Percentiles rank a stretch among this genome's conserved stretches.
phyloP scores from a whole-genome alignment of 2,329 filamentous ascomycete genomes.

The Escovopsis weberi region DNA sequence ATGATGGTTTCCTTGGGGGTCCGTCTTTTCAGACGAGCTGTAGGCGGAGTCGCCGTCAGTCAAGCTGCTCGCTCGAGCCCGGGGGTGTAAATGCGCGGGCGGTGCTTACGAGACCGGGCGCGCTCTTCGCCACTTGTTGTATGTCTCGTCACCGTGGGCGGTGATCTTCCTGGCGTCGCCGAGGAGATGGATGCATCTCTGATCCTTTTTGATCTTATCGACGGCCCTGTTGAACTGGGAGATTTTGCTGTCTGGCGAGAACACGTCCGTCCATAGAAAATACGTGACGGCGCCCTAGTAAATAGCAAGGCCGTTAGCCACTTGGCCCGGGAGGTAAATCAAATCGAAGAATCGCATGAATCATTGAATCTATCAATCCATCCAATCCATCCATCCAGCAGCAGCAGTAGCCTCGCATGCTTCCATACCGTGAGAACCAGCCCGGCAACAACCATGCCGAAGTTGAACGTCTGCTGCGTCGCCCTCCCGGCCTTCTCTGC shows the following conservation, averaged over 20 bases:
- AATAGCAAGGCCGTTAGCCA: not conserved
- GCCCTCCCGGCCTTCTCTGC: conserved; percentile 71
- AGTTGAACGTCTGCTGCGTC: conserved; percentile 83
- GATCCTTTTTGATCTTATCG: conserved; percentile 59
- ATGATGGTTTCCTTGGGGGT: conserved; percentile 64
- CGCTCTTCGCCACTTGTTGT: conserved; percentile 64
- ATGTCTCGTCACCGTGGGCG: conserved; percentile 68
- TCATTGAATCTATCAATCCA: no score
- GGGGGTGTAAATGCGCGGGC: not conserved
- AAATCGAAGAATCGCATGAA: no score
- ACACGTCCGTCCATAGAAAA: conserved; percentile 68
- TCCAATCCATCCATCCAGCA: no score
- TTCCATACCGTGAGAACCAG: conserved; percentile 54
- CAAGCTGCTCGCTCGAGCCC: not conserved
- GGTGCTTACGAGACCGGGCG: conserved; percentile 41
- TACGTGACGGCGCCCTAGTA: conserved; percentile 59
- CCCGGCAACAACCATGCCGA: conserved; percentile 62
- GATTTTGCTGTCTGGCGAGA: conserved; percentile 73
- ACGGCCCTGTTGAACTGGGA: conserved; percentile 80
- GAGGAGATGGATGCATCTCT: conserved; percentile 56
- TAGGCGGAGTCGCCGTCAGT: conserved; percentile 12
- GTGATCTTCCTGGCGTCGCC: conserved; percentile 62
- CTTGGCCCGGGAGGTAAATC: no score
- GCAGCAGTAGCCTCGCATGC: not conserved
- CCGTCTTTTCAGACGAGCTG: conserved; percentile 53